phyloP scores from a whole-genome alignment of 2,329 filamentous ascomycete genomes.

The Fusarium subtropicale region DNA sequence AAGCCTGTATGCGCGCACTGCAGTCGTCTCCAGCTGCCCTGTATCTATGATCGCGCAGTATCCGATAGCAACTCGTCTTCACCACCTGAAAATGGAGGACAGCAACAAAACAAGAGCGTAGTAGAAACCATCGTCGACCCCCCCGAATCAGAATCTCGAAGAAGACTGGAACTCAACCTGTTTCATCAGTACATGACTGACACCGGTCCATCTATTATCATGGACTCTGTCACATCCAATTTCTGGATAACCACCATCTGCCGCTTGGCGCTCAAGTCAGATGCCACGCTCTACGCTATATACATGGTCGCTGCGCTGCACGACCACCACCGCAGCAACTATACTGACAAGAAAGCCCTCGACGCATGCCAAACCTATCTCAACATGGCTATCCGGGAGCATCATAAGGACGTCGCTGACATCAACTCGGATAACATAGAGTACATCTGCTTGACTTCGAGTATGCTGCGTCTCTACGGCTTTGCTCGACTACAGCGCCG shows the following conservation, averaged over 20 bases:
- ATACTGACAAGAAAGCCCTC: not conserved
- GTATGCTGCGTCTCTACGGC: conserved; percentile 4
- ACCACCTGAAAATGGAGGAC: not conserved
- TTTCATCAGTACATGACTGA: conserved; percentile 14
- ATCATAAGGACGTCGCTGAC: conserved; percentile 1
- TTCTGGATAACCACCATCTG: conserved; percentile 4
- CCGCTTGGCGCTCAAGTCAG: conserved; percentile 3
- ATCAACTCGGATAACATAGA: conserved; percentile 1
- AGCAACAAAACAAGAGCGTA: not conserved
- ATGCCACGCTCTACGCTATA: conserved; percentile 4
- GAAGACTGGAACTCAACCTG: not conserved
- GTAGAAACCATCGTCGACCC: not conserved
- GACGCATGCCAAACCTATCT: conserved; percentile 1
- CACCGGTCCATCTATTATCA: not conserved
- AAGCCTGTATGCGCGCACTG: conserved; percentile 6
- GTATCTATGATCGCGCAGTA: not conserved
- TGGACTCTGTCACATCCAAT: not conserved
- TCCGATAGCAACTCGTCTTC: not conserved
- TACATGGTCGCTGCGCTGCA: conserved; percentile 7
- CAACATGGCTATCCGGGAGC: conserved; percentile 10
- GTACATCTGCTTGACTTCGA: conserved; percentile 1
- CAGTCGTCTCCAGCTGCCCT: not conserved
- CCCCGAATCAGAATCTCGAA: conserved; percentile 6
- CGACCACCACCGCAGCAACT: not conserved
- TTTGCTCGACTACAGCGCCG: not conserved